Base-by-base conservation (phyloP, 176 grass and related monocot genomes). In the Bothriochloa decipiens region DNA sequence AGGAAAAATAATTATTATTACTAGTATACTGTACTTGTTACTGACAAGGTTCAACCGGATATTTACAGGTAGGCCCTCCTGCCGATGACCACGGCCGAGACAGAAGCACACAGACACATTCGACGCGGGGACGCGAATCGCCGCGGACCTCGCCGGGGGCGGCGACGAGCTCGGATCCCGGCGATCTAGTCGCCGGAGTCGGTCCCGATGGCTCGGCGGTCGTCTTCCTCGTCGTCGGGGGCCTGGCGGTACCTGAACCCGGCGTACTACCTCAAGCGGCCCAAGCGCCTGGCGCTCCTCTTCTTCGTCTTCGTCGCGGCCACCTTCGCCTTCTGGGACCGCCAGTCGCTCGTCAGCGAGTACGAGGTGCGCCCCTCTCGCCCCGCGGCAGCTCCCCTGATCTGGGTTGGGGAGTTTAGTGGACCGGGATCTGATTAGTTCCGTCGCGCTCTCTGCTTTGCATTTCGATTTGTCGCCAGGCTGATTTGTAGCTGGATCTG, bases 271-370 rank as follows among this genome's bases (percentile, higher is more conserved):
- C 91, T 99, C 68, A 99, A 96, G 88, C 93, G 97, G 84, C 97
- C 93, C 74, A 96, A 94, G 87, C 89, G 93, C 75, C 86, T 99
- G 7, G 97, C 90, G 65, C 80, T 96, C 88, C 86, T 99, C 82
- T 96, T 99, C 84, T 65, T 99, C 64, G 81, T 96, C 79, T 99
- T 99, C 70, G 97, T 99, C 78, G 74, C 90, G 40, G 84, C 84
- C 68, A 89, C 89, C 79, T 96, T 99, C 80, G 93, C 90, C 79
- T 89, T 96, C 81, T 99, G 97, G 97, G 97, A 99, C 57, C 93
- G 97, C 46, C 97, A 94, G 68, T 92, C 89, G 49, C 88, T 99
- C 65, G 88, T 96, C 60, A 67, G 88, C 52, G 97, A 99, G 82
- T 84, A 99, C 81, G 97, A 99, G 91, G 93, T 94, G 86, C 70